Evolutionary conservation across 768 basidiomycete genomes (phyloP).

Genomic region (Lentinula lateritia): DNA sequence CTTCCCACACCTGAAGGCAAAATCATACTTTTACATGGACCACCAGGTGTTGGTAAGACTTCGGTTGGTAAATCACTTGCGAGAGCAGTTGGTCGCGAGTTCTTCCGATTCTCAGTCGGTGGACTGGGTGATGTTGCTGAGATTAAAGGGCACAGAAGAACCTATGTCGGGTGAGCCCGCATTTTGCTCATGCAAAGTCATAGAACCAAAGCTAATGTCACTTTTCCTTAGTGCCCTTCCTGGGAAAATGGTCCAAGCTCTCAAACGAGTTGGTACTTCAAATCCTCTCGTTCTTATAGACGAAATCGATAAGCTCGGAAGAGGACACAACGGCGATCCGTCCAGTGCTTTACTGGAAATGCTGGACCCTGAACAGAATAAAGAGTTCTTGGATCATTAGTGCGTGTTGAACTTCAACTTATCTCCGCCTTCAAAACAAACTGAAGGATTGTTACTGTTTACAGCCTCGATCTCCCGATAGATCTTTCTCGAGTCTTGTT

Average conservation of each 20-base stretch:
- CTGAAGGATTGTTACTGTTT: not conserved
- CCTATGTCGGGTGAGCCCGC: constrained; percentile 79
- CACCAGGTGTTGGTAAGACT: constrained; percentile 97
- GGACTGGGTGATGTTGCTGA: constrained; percentile 97
- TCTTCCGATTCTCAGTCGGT: constrained; percentile 96
- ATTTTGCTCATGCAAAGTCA: not conserved
- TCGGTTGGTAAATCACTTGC: constrained; percentile 95
- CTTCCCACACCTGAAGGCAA: constrained; percentile 57
- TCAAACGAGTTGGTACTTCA: constrained; percentile 90
- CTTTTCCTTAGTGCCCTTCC: constrained; percentile 64
- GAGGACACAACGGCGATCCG: constrained; percentile 89
- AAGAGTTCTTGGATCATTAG: constrained; percentile 93
- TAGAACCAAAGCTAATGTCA: not conserved
- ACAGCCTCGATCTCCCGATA: constrained; percentile 92
- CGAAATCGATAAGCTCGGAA: constrained; percentile 93
- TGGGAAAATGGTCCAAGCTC: constrained; percentile 91
- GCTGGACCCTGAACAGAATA: constrained; percentile 94
- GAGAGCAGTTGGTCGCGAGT: constrained; percentile 82
- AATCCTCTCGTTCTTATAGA: constrained; percentile 94
- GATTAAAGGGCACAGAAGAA: constrained; percentile 96
- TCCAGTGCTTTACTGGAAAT: constrained; percentile 88
- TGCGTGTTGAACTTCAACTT: constrained; percentile 32
- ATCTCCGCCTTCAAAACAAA: not conserved
- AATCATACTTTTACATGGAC: constrained; percentile 94
- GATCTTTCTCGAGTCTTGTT: constrained; percentile 95